These are phyloP conservation scores for Penicillium crustosum DNA, from an alignment of 2,329 filamentous ascomycete species.

Conservation along the genomic window DNA sequence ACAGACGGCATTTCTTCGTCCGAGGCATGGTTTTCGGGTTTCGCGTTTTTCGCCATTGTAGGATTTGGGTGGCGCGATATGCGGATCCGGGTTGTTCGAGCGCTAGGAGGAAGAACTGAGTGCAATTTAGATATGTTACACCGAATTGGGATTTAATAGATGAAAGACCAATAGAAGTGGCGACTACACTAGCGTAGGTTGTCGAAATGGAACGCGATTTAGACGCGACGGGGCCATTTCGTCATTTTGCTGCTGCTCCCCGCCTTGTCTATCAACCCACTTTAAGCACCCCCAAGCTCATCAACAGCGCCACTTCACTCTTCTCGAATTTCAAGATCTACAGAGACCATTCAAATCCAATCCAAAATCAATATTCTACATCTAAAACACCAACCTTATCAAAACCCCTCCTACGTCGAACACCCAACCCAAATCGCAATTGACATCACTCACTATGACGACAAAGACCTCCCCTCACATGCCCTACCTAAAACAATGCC, in stretches of 20 bases:
- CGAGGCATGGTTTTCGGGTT: constrained; percentile 51
- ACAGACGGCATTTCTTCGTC: constrained; percentile 22
- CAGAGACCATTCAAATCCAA: neutral
- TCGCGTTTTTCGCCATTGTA: constrained; percentile 20
- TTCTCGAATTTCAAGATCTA: neutral
- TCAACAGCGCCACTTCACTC: neutral
- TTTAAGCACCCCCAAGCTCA: constrained; percentile 4
- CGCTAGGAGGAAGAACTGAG: neutral
- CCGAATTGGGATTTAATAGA: neutral
- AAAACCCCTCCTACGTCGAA: neutral
- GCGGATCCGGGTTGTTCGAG: too few species aligned
- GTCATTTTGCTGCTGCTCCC: constrained; percentile 29
- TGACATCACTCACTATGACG: constrained; percentile 19
- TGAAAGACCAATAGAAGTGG: neutral
- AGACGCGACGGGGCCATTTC: constrained; percentile 28
- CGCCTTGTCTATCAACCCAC: constrained; percentile 13
- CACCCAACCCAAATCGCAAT: neutral
- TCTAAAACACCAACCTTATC: neutral
- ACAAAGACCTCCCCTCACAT: constrained; percentile 33
- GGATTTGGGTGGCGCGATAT: neutral
- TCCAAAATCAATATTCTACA: neutral
- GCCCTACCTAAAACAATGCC: constrained; percentile 66
- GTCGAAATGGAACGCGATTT: constrained; percentile 22
- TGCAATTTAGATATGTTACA: neutral
- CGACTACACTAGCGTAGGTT: neutral